Conservation (phyloP, 108 stramenopile species). For the Skeletonema costatum region DNA sequence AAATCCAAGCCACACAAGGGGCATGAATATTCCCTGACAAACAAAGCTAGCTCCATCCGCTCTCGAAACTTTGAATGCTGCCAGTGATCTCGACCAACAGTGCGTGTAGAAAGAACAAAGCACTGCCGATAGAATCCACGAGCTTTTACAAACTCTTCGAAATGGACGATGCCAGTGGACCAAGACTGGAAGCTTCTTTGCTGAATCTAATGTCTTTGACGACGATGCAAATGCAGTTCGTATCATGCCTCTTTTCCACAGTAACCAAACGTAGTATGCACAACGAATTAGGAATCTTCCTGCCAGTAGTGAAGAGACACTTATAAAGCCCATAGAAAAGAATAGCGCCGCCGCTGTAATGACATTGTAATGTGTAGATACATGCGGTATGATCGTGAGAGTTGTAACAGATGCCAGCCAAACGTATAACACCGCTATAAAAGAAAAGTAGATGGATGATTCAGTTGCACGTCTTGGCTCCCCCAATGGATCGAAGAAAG, state of each 20-base stretch:
- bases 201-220: not conserved
- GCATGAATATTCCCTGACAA: constrained; percentile 35
- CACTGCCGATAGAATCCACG: constrained; percentile 31
- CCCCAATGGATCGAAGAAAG: constrained; percentile 51
- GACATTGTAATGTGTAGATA: constrained; percentile 52
- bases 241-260: constrained; percentile 18
- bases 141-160: constrained; percentile 41
- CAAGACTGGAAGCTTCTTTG: constrained; percentile 25
- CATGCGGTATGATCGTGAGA: constrained; percentile 53
- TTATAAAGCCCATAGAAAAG: constrained; percentile 52
- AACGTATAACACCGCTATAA: constrained; percentile 45
- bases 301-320: constrained; percentile 33
- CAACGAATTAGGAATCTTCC: constrained; percentile 48
- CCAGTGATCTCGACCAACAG: constrained; percentile 55
- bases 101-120: constrained; percentile 53
- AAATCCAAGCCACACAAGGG: constrained; percentile 25
- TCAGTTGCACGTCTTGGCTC: constrained; percentile 48
- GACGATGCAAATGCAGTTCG: not conserved
- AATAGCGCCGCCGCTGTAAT: constrained; percentile 56
- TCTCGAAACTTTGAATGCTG: constrained; percentile 42
- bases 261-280: constrained; percentile 38
- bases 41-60: constrained; percentile 41
- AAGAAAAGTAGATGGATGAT: constrained; percentile 50
- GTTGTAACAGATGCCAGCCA: constrained; percentile 52
- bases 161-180: constrained; percentile 56